Evolutionary conservation across 1,284 basidiomycete genomes (phyloP).

Genomic region (Leccinum solheimii): DNA sequence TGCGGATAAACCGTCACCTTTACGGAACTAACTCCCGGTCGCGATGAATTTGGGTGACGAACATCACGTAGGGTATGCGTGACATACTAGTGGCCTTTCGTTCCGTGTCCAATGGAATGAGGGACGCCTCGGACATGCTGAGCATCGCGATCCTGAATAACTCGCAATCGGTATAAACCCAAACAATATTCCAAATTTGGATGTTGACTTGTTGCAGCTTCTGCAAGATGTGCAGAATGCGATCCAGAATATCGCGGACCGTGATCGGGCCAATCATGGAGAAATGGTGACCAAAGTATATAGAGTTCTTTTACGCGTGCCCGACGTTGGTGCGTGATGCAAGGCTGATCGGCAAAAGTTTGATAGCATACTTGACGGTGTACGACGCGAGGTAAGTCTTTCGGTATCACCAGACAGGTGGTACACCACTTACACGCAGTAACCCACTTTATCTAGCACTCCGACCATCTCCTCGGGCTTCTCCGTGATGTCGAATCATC

Average conservation of each 20-base stretch:
- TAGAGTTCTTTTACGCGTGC: conserved; percentile 1
- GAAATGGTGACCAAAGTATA: conserved; percentile 29
- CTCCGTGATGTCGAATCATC: conserved; percentile 29
- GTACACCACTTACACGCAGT: conserved; percentile 4
- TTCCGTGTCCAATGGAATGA: conserved; percentile 24
- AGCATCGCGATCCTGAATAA: conserved; percentile 15
- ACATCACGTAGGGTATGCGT: conserved; percentile 30
- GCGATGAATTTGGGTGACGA: conserved; percentile 2
- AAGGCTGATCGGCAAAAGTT: conserved; percentile 26
- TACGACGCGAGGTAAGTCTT: conserved; percentile 27
- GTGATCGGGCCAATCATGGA: conserved; percentile 21
- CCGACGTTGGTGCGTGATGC: neutral
- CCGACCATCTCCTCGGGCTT: conserved; percentile 30
- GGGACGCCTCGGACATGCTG: conserved; percentile 21
- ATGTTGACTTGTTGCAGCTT: conserved; percentile 24
- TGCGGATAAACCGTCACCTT: conserved; percentile 21
- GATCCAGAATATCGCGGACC: conserved; percentile 23
- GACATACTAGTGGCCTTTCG: conserved; percentile 28
- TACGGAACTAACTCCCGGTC: neutral
- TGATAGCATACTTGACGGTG: conserved; percentile 24
- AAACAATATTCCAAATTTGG: neutral
- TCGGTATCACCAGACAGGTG: neutral
- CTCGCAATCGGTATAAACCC: conserved; percentile 22
- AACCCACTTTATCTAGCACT: conserved; percentile 23
- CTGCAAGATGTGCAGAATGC: conserved; percentile 23